A percentile compares a stretch with the other conserved stretches of the same genome.
Conservation (phyloP, 495 filamentous ascomycete genomes). For the Barbatosphaeria neglecta region DNA sequence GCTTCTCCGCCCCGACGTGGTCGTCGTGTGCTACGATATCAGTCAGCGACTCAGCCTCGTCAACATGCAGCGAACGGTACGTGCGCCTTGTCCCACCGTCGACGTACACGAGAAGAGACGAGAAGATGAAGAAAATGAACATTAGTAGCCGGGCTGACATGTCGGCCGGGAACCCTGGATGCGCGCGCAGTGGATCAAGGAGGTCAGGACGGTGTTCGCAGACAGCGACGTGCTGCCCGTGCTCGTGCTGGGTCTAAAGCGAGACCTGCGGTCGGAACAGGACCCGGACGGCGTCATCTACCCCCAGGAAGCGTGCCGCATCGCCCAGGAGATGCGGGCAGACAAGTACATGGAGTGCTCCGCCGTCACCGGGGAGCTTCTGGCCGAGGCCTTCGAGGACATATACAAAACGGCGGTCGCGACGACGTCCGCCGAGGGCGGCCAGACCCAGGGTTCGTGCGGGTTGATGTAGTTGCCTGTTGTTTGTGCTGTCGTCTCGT, state of each 20-base stretch:
- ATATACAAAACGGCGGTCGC: constrained; percentile 59
- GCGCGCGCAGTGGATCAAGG: constrained; percentile 54
- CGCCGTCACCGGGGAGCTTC: constrained; percentile 71
- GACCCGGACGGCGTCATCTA: constrained; percentile 60
- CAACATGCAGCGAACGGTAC: constrained; percentile 47
- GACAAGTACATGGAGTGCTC: constrained; percentile 90
- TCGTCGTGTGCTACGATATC: constrained; percentile 76
- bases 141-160: too few species aligned
- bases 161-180: too few species aligned
- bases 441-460: constrained; percentile 33
- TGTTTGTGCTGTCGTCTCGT: too few species aligned
- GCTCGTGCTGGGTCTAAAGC: constrained; percentile 69
- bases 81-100: constrained; percentile 13
- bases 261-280: constrained; percentile 55
- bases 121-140: too few species aligned
- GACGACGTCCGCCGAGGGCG: constrained; percentile 37
- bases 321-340: constrained; percentile 70
- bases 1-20: constrained; percentile 56
- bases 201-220: constrained; percentile 52
- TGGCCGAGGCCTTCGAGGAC: constrained; percentile 63
- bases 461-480: constrained; percentile 18
- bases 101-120: too few species aligned
- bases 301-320: constrained; percentile 59
- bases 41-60: constrained; percentile 51
- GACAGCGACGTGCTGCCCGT: constrained; percentile 50